Evolutionary conservation across 441 rosid genomes (phyloP).

Genomic region (Jatropha podagrica): DNA sequence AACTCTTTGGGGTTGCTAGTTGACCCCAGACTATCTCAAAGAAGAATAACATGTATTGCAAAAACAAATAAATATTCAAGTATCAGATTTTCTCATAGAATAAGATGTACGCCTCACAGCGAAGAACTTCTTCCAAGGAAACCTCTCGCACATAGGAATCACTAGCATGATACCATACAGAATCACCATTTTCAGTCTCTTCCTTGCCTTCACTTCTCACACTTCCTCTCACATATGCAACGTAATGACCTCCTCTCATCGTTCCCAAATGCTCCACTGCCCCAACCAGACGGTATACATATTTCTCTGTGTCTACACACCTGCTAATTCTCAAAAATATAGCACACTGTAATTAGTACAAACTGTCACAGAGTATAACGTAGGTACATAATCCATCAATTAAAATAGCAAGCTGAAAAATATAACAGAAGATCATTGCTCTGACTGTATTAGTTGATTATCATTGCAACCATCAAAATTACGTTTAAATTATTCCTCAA

Average conservation of each 20-base stretch:
- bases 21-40: conserved; percentile 20
- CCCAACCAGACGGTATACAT: conserved; percentile 62
- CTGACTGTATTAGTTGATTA: background rate
- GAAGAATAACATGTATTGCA: conserved; percentile 12
- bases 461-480: background rate
- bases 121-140: conserved; percentile 73
- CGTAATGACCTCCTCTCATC: conserved; percentile 88
- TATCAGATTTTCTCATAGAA: conserved; percentile 64
- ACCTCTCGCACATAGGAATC: conserved; percentile 69
- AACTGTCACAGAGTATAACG: background rate
- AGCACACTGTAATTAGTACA: background rate
- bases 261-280: conserved; percentile 91
- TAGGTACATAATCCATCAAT: background rate
- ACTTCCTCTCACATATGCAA: conserved; percentile 49
- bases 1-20: conserved; percentile 11
- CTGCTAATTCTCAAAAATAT: conserved; percentile 31
- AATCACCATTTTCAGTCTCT: conserved; percentile 25
- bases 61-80: conserved; percentile 20
- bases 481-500: background rate
- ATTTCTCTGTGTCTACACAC: conserved; percentile 33
- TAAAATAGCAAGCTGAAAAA: background rate
- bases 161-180: conserved; percentile 68
- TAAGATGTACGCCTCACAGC: conserved; percentile 82
- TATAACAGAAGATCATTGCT: background rate
- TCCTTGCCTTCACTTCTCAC: conserved; percentile 30